phyloP scores from a whole-genome alignment of 1,284 basidiomycete genomes.

The Cutaneotrichosporon sp. region DNA sequence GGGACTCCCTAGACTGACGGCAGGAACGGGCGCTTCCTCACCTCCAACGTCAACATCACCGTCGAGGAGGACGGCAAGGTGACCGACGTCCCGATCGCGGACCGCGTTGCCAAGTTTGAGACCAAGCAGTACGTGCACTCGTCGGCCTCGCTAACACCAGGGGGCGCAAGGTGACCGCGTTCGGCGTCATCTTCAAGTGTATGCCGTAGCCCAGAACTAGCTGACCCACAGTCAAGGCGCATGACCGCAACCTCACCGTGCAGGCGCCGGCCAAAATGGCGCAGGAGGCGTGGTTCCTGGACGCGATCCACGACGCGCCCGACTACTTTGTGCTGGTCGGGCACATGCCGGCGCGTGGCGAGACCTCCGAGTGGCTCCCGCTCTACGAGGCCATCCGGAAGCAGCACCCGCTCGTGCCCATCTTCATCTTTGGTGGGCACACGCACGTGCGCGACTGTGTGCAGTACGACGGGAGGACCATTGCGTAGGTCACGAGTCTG shows the following conservation, averaged over 20 bases:
- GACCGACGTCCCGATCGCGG: conserved; percentile 53
- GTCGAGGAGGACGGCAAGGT: conserved; percentile 59
- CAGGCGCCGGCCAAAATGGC: conserved; percentile 73
- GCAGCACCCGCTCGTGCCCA: conserved; percentile 70
- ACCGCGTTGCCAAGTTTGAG: conserved; percentile 70
- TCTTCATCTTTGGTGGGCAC: conserved; percentile 77
- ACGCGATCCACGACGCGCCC: conserved; percentile 75
- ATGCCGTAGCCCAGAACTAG: conserved; percentile 12
- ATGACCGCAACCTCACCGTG: conserved; percentile 64
- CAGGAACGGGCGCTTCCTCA: conserved; percentile 73
- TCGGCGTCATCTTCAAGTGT: conserved; percentile 74
- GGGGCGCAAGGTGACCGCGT: conserved; percentile 70
- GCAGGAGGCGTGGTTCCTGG: conserved; percentile 66
- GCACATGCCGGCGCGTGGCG: conserved; percentile 52
- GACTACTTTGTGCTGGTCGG: conserved; percentile 65
- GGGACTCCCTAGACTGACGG: too few species aligned
- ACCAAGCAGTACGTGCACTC: conserved; percentile 63
- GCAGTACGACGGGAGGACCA: conserved; percentile 54
- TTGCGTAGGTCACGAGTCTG: conserved; percentile 56
- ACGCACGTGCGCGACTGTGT: conserved; percentile 76
- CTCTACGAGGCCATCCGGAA: conserved; percentile 73
- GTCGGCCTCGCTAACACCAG: conserved; percentile 22
- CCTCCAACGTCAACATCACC: conserved; percentile 83
- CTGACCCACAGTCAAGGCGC: conserved; percentile 40
- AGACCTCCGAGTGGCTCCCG: conserved; percentile 61